A percentile compares a stretch with the other conserved stretches of the same genome.
Conservation (phyloP, 2,329 filamentous ascomycete species). For the Pestalotiopsis sp. region DNA sequence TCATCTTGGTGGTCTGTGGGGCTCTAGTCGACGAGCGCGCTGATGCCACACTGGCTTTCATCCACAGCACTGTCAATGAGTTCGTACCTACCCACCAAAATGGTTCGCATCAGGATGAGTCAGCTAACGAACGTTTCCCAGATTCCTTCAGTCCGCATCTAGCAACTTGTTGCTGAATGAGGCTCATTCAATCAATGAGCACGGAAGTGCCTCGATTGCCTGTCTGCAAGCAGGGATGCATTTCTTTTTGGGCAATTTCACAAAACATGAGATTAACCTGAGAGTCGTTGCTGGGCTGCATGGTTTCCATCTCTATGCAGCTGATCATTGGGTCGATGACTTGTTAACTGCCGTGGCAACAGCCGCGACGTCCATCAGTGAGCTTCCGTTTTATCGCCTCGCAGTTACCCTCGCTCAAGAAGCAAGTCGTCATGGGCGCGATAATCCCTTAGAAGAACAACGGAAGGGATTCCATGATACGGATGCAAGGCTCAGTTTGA, state of each 20-base stretch:
- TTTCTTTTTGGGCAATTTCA: constrained; percentile 11
- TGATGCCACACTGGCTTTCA: constrained; percentile 27
- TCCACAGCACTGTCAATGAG: constrained; percentile 32
- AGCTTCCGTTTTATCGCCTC: too few species aligned
- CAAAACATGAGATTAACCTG: constrained; percentile 7
- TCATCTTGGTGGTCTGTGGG: constrained; percentile 25
- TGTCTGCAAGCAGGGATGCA: constrained; percentile 28
- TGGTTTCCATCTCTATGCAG: constrained; percentile 32
- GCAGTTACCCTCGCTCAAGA: neutral
- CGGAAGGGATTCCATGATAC: too few species aligned
- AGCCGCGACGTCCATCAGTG: too few species aligned
- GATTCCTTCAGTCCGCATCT: constrained; percentile 9
- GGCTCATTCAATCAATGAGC: constrained; percentile 17
- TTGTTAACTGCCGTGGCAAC: constrained; percentile 19
- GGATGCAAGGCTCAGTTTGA: neutral
- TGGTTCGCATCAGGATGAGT: accelerated
- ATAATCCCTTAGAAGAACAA: neutral
- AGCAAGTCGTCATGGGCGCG: neutral
- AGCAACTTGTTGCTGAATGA: constrained; percentile 14
- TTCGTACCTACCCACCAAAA: constrained; percentile 10
- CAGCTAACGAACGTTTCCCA: too few species aligned
- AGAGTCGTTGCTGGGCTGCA: constrained; percentile 30
- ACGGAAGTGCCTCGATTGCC: constrained; percentile 22
- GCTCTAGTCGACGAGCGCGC: constrained; percentile 25
- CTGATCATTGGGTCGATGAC: constrained; percentile 32